Evolutionary conservation across 306 rosid genomes (phyloP), one percentile per base, ranked within the genome.

Genomic region (Castanopsis chinensis): DNA sequence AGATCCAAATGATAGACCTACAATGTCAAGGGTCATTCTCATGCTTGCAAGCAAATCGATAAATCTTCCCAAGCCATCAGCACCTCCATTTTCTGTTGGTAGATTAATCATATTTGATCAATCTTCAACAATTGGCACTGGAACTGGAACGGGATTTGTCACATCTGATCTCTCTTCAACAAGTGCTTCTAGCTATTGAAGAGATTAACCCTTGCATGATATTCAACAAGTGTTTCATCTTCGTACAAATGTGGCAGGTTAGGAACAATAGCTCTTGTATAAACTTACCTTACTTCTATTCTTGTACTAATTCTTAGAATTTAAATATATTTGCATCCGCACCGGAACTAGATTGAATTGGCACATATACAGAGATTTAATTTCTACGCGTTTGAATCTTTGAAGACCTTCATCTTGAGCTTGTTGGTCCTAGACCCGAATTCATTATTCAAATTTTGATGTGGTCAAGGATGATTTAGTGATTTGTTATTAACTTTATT

Each of bases 1-100:
- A 21, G 75, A 79, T 23, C 33, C 52, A 7, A 27, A 1, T 7
- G 6, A 68, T 11, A 69, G 84, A 55, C 84, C 81, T 8, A 58
- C 82, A 4, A 72, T 80, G 77, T 27, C 73, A 55, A 49, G 69
- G 0, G 73, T 80, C 1, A 73, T 58, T 56, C 54, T 63, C 4
- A 67, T 80, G 84, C 79, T 80, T 23, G 71, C 70, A 55, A 69
- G 84, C 51, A 10, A 19, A 13, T 78, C 61, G 20, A 61, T 68
- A 19, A 67, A 71, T 49, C 79, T 80, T 8, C 76, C 79, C 12
- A 3, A 21, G 17, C 80, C 84, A 10, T 27, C 14, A n/a, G 25
- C 45, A 45, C 75, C 84, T 27, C 70, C 76, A 12, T 75, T 80
- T 53, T 81, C 73, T 35, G 45, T 12, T 15, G 15, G 43, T 23